Conservation (phyloP, 345 rosid species). For the Aurinia saxatilis region DNA sequence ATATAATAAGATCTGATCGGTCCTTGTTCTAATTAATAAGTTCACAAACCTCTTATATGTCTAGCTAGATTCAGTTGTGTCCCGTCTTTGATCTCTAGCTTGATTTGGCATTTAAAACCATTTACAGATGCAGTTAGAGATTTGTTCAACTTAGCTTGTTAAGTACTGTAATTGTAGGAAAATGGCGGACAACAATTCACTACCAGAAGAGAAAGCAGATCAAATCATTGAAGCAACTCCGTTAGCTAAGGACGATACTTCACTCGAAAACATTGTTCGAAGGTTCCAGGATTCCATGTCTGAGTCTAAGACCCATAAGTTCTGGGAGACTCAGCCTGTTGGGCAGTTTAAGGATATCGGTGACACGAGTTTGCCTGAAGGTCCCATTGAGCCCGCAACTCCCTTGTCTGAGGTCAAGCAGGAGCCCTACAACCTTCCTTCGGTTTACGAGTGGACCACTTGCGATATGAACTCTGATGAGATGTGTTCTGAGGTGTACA, state of each 20-base stretch:
- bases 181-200: conserved; percentile 54
- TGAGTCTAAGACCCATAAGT: conserved; percentile 52
- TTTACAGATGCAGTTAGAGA: neutral
- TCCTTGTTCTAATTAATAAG: neutral
- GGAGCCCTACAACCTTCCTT: conserved; percentile 87
- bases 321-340: conserved; percentile 96
- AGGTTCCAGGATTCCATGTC: conserved; percentile 64
- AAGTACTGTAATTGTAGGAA: conserved; percentile 14
- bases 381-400: conserved; percentile 63
- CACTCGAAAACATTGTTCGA: conserved; percentile 53
- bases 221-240: conserved; percentile 35
- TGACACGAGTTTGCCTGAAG: conserved; percentile 65
- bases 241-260: conserved; percentile 36
- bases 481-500: conserved; percentile 65
- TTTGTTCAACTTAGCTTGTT: conserved; percentile 6
- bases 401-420: conserved; percentile 72
- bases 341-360: conserved; percentile 78
- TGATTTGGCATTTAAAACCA: no score
- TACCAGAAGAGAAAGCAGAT: conserved; percentile 46
- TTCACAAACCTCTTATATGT: neutral
- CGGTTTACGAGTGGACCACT: conserved; percentile 72
- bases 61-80: neutral
- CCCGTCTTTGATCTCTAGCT: neutral
- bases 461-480: conserved; percentile 78
- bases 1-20: conserved; percentile 19